Percentiles rank a stretch among this genome's conserved stretches.
These are phyloP conservation scores for Chaetoscypha palmicola DNA, from an alignment of 2,329 filamentous ascomycete genomes.

Conservation along the genomic window DNA sequence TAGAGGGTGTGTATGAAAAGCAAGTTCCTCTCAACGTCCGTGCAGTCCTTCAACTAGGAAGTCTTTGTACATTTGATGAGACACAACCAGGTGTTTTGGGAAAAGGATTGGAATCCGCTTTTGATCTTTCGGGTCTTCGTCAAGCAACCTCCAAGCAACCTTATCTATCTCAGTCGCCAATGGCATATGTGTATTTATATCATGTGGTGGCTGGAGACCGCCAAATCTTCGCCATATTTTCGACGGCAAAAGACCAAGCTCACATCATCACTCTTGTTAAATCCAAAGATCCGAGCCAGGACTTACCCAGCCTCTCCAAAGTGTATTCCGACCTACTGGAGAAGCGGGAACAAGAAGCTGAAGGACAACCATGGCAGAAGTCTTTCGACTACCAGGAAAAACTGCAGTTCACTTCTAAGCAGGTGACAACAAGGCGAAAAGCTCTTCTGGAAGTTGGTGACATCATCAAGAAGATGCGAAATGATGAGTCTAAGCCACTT, in stretches of 20 bases:
- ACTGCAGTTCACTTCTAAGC: conserved; percentile 76
- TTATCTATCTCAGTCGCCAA: conserved; percentile 67
- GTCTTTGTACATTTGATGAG: conserved; percentile 88
- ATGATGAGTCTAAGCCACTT: conserved; percentile 71
- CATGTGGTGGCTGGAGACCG: conserved; percentile 86
- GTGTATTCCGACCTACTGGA: conserved; percentile 74
- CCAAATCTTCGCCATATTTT: conserved; percentile 91
- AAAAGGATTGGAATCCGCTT: conserved; percentile 86
- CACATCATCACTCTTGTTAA: conserved; percentile 85
- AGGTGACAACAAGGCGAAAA: conserved; percentile 84
- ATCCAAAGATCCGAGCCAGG: conserved; percentile 67
- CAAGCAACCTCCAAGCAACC: conserved; percentile 58
- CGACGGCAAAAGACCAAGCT: conserved; percentile 70
- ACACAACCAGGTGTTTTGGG: conserved; percentile 84
- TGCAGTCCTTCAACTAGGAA: conserved; percentile 83
- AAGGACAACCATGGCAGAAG: conserved; percentile 66
- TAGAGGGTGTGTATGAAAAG: conserved; percentile 96
- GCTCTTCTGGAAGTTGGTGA: conserved; percentile 84
- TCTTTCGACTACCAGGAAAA: conserved; percentile 83
- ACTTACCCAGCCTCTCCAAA: conserved; percentile 82
- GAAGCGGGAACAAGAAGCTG: conserved; percentile 57
- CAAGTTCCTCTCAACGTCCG: conserved; percentile 81
- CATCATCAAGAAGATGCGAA: conserved; percentile 80
- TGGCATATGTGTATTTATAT: conserved; percentile 87
- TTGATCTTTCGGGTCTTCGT: conserved; percentile 73